phyloP scores from a whole-genome alignment of 768 basidiomycete genomes.

The Pulveroboletus sp. region DNA sequence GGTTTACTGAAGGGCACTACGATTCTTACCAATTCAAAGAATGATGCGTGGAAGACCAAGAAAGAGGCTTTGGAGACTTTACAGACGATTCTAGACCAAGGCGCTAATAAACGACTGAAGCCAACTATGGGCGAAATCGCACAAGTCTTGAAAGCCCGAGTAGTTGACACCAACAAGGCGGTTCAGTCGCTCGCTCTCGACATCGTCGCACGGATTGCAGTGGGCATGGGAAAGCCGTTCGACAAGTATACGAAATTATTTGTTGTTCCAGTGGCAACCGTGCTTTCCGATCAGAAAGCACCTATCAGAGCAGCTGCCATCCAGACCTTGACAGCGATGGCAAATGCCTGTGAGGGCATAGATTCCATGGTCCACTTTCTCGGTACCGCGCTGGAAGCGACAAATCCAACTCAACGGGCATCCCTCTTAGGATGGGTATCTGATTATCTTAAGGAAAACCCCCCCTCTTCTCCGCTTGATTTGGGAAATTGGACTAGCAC shows the following conservation, averaged over 20 bases:
- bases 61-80: constrained; percentile 91
- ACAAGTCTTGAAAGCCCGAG: constrained; percentile 81
- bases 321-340: constrained; percentile 78
- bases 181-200: constrained; percentile 90
- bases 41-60: constrained; percentile 94
- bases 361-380: constrained; percentile 81
- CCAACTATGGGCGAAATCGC: constrained; percentile 91
- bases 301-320: constrained; percentile 77
- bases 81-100: constrained; percentile 83
- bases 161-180: constrained; percentile 90
- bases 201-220: constrained; percentile 84
- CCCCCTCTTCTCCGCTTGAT: constrained; percentile 56
- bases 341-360: constrained; percentile 77
- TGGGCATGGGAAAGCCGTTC: constrained; percentile 94
- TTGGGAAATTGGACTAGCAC: constrained; percentile 64
- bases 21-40: constrained; percentile 81
- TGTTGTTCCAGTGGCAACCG: constrained; percentile 71
- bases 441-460: constrained; percentile 73
- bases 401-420: constrained; percentile 85
- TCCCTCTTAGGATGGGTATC: constrained; percentile 77
- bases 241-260: constrained; percentile 85
- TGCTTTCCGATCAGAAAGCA: constrained; percentile 91
- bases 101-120: constrained; percentile 89
- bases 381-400: constrained; percentile 74
- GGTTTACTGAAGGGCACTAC: constrained; percentile 78